These are phyloP conservation scores for Blastomyces emzantsi DNA, from an alignment of 2,329 filamentous ascomycete genomes.

Conservation along the genomic window DNA sequence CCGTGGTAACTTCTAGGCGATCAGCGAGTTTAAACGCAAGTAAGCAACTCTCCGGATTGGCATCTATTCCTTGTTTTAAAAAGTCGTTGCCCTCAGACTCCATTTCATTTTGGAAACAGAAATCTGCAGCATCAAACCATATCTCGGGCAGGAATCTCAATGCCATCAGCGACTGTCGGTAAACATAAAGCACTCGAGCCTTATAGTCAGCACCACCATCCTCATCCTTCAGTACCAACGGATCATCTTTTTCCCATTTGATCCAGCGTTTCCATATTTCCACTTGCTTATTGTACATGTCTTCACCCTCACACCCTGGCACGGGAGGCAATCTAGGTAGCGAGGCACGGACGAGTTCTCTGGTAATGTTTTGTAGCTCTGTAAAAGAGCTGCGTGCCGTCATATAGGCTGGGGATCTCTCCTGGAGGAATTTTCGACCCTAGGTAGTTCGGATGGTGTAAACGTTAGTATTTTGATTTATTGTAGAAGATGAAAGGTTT, in stretches of 20 bases:
- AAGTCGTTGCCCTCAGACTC: slow-evolving; percentile 67
- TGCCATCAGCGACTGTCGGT: slow-evolving; percentile 89
- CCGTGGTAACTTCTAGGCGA: slow-evolving; percentile 68
- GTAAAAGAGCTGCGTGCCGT: slow-evolving; percentile 86
- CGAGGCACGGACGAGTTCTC: slow-evolving; percentile 64
- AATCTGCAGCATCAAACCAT: slow-evolving; percentile 91
- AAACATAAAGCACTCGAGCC: slow-evolving; percentile 75
- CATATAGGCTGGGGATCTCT: slow-evolving; percentile 90
- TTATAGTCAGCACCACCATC: slow-evolving; percentile 61
- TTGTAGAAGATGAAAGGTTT: neutral
- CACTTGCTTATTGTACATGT: slow-evolving; percentile 75
- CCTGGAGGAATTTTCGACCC: slow-evolving; percentile 91
- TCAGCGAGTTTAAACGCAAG: slow-evolving; percentile 85
- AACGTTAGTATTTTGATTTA: slow-evolving; percentile 13
- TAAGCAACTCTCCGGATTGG: slow-evolving; percentile 89
- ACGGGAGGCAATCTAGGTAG: slow-evolving; percentile 74
- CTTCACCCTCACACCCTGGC: slow-evolving; percentile 75
- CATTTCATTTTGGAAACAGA: slow-evolving; percentile 73
- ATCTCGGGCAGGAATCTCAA: slow-evolving; percentile 91
- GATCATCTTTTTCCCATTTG: slow-evolving; percentile 88
- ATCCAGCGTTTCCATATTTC: slow-evolving; percentile 92
- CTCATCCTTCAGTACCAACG: slow-evolving; percentile 73
- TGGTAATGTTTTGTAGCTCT: slow-evolving; percentile 79
- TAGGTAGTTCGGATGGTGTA: slow-evolving; percentile 26
- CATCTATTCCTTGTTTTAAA: slow-evolving; percentile 69